Evolutionary conservation across 805 yeast genomes (phyloP).

Genomic region (Allodekkera sacchari): DNA sequence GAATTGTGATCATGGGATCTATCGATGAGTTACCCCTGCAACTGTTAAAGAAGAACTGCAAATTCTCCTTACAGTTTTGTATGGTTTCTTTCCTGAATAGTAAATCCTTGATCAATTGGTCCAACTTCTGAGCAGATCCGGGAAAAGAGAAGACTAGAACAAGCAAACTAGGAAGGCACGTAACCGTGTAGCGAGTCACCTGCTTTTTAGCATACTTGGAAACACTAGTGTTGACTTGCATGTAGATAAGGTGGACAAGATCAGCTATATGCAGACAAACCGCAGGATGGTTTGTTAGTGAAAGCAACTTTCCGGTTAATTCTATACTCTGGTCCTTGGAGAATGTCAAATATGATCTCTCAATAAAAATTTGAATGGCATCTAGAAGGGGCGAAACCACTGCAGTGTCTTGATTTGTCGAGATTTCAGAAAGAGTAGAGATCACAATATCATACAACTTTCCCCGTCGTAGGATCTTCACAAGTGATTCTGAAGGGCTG

Average conservation of each 20-base stretch:
- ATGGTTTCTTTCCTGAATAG: constrained; percentile 21
- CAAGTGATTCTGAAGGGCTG: too few species aligned
- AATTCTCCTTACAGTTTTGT: constrained; percentile 20
- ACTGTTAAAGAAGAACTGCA: constrained; percentile 23
- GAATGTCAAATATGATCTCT: constrained; percentile 9
- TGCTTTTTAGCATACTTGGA: constrained; percentile 19
- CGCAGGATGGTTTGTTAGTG: constrained; percentile 10
- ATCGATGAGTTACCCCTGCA: constrained; percentile 10
- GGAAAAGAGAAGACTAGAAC: constrained; percentile 3
- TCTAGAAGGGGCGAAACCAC: constrained; percentile 14
- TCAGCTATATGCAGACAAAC: constrained; percentile 1
- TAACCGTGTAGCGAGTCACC: constrained; percentile 16
- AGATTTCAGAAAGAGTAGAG: too few species aligned
- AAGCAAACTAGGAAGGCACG: constrained; percentile 17
- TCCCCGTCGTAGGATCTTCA: too few species aligned
- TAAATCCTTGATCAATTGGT: constrained; percentile 17
- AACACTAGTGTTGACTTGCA: constrained; percentile 16
- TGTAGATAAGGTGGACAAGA: constrained; percentile 10
- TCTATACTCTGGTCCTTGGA: constrained; percentile 22
- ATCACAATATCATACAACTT: too few species aligned
- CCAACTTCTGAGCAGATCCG: constrained; percentile 1
- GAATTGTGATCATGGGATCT: constrained; percentile 17
- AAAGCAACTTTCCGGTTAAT: too few species aligned
- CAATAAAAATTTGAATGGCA: constrained; percentile 11
- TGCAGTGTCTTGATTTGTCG: constrained; percentile 14